Conservation (phyloP, 805 yeast genomes). For the baker's yeast (Saccharomyces cerevisiae) region DNA sequence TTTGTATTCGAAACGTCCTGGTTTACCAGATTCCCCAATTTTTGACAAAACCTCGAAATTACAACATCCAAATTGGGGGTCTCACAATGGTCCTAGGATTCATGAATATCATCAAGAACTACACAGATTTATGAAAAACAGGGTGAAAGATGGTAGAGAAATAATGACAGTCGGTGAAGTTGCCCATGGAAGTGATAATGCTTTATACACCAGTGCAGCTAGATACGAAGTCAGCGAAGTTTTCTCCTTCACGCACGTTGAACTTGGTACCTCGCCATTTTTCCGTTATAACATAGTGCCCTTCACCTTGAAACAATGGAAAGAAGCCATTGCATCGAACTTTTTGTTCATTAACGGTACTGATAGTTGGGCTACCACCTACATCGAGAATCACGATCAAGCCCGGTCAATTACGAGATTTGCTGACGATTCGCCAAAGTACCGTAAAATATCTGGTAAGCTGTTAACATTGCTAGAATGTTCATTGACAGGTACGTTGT, state of each 20-base stretch:
- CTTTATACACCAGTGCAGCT: slow-evolving; percentile 1
- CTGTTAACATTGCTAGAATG: slow-evolving; percentile 39
- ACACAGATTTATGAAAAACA: slow-evolving; percentile 35
- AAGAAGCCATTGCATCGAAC: slow-evolving; percentile 32
- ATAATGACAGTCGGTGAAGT: slow-evolving; percentile 3
- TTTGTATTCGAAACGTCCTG: slow-evolving; percentile 41
- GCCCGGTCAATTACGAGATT: slow-evolving; percentile 46
- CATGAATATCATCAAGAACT: slow-evolving; percentile 52
- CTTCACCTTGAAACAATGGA: slow-evolving; percentile 34
- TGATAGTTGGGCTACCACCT: slow-evolving; percentile 53
- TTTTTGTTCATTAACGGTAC: slow-evolving; percentile 37
- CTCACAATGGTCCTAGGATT: slow-evolving; percentile 44
- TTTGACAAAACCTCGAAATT: slow-evolving; percentile 33
- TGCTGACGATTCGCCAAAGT: slow-evolving; percentile 35
- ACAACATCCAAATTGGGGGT: slow-evolving; percentile 33
- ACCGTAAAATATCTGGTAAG: slow-evolving; percentile 38
- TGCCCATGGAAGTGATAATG: neutral
- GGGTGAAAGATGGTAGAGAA: slow-evolving; percentile 13
- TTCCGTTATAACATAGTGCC: neutral
- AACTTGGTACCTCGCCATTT: neutral
- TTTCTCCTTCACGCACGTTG: neutral
- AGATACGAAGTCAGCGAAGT: slow-evolving; percentile 1
- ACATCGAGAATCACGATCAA: slow-evolving; percentile 53
- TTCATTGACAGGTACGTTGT: slow-evolving; percentile 46
- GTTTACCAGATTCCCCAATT: slow-evolving; percentile 43